Conservation (phyloP, 345 rosid genomes). For the Gossypium stocksii region DNA sequence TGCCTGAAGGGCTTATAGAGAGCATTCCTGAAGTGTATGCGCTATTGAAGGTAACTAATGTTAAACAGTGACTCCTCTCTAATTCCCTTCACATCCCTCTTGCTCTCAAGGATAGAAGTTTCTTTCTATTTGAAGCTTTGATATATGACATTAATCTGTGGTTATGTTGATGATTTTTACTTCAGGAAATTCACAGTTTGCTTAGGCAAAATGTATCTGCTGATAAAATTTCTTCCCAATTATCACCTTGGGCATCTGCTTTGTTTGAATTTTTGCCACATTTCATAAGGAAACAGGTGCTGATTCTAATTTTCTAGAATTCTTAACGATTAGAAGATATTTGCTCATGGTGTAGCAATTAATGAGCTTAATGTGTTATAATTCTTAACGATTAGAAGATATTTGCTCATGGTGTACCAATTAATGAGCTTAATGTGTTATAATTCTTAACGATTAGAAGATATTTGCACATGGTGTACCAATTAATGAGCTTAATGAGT, state of each 20-base stretch:
- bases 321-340: background rate
- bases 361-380: slow-evolving; percentile 3
- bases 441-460: background rate
- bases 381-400: background rate
- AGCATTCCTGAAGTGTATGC: slow-evolving; percentile 97
- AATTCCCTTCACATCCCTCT: slow-evolving; percentile 80
- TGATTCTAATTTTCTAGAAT: slow-evolving; percentile 7
- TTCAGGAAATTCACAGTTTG: slow-evolving; percentile 19
- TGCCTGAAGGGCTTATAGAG: slow-evolving; percentile 97
- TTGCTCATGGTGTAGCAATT: slow-evolving; percentile 14
- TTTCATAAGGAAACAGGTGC: slow-evolving; percentile 87
- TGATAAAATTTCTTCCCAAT: slow-evolving; percentile 75
- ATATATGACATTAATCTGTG: background rate
- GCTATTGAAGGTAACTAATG: slow-evolving; percentile 88
- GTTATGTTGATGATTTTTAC: slow-evolving; percentile 10
- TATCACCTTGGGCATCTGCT: slow-evolving; percentile 99
- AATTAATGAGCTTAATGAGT: background rate
- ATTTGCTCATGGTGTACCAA: slow-evolving; percentile 14
- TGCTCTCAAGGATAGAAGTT: slow-evolving; percentile 38
- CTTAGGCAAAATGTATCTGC: slow-evolving; percentile 45
- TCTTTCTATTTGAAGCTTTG: slow-evolving; percentile 21
- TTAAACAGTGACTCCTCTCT: slow-evolving; percentile 44
- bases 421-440: background rate
- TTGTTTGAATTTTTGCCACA: slow-evolving; percentile 43
- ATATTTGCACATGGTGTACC: slow-evolving; percentile 15